Conservation (phyloP, 1,139 yeast genomes). For the Pichia sp. region DNA sequence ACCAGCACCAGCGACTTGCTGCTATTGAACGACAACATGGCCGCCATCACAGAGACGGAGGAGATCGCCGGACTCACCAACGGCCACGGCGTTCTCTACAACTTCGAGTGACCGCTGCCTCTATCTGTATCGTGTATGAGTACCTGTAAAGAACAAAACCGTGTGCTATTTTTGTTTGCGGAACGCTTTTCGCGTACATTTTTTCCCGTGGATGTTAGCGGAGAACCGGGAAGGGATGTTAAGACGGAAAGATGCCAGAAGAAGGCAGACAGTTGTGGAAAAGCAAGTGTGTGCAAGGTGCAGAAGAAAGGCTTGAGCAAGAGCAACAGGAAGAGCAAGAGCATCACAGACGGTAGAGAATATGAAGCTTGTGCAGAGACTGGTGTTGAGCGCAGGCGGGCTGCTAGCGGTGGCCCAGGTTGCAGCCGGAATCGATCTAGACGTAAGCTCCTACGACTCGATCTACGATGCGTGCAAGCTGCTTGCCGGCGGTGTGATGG, state of each 20-base stretch:
- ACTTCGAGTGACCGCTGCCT: background rate
- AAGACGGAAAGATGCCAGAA: too few species aligned
- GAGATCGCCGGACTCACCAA: conserved; percentile 16
- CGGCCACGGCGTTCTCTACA: conserved; percentile 13
- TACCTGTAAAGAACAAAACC: too few species aligned
- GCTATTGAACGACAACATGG: conserved; percentile 12
- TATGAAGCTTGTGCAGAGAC: background rate
- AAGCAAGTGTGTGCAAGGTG: background rate
- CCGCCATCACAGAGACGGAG: conserved; percentile 11
- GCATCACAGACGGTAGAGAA: background rate
- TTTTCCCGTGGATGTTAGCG: too few species aligned
- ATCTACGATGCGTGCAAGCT: conserved; percentile 51
- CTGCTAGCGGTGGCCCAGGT: background rate
- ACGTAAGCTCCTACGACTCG: conserved; percentile 35
- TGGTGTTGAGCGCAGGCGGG: background rate
- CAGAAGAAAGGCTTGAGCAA: background rate
- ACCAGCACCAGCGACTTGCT: conserved; percentile 11
- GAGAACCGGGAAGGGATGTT: too few species aligned
- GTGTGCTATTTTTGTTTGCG: too few species aligned
- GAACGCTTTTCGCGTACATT: too few species aligned
- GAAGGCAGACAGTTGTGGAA: too few species aligned
- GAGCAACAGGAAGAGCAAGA: background rate
- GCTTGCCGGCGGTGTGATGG: conserved; percentile 69
- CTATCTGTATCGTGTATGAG: background rate
- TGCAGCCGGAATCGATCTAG: conserved; percentile 28